phyloP scores from a whole-genome alignment of 352 stramenopile species.

The Globisporangium okanoganense region DNA sequence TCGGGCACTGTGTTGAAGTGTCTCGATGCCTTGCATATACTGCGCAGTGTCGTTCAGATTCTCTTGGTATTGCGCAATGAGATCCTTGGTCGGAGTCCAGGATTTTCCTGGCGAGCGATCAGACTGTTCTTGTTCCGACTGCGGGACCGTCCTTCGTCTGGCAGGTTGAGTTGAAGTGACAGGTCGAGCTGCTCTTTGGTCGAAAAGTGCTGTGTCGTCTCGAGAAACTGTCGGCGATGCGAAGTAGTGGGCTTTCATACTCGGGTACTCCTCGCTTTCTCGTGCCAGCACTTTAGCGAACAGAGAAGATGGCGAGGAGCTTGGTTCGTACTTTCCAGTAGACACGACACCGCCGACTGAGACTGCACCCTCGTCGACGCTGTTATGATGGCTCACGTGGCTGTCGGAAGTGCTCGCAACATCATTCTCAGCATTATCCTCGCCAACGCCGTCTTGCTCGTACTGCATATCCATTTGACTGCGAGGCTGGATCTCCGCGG shows the following conservation, averaged over 20 bases:
- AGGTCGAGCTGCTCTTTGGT: background rate
- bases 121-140: background rate
- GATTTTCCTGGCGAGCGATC: background rate
- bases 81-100: background rate
- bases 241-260: background rate
- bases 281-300: background rate
- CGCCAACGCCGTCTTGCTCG: background rate
- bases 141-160: background rate
- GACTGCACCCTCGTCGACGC: background rate
- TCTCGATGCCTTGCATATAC: background rate
- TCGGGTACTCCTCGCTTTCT: background rate
- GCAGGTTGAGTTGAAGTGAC: background rate
- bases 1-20: background rate
- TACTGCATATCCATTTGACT: slow-evolving; percentile 24
- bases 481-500: slow-evolving; percentile 22
- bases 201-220: background rate
- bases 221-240: background rate
- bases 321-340: background rate
- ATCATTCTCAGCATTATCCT: background rate
- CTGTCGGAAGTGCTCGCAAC: background rate
- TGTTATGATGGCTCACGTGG: background rate
- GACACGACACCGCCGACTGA: background rate
- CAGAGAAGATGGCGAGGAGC: background rate
- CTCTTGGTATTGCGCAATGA: background rate
- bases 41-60: background rate